Conservation (phyloP, 2,329 filamentous ascomycete species). For the Xylariales sp. region DNA sequence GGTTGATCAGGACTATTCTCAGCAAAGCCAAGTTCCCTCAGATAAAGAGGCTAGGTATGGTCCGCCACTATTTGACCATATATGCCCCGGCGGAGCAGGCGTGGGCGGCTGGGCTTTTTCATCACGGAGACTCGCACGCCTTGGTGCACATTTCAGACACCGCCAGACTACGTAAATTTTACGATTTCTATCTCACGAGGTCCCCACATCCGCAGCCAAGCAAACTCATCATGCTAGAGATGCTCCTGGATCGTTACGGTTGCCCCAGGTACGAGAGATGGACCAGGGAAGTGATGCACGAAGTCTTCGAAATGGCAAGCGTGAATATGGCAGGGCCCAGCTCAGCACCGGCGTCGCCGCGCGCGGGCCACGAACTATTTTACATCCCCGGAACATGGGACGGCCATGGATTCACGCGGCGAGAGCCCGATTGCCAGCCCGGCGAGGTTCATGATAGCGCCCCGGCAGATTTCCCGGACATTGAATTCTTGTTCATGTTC, state of each 20-base stretch:
- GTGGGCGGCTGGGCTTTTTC: slow-evolving; percentile 7
- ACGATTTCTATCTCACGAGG: neutral
- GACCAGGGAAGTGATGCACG: neutral
- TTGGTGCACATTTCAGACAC: slow-evolving; percentile 9
- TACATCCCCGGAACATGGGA: too few species aligned
- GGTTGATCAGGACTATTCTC: neutral
- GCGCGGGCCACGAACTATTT: too few species aligned
- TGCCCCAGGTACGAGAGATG: neutral
- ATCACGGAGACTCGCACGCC: slow-evolving; percentile 1
- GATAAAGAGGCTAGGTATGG: slow-evolving; percentile 2
- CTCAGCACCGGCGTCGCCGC: too few species aligned
- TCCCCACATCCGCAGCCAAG: neutral
- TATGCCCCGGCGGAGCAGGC: neutral
- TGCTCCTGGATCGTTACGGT: neutral
- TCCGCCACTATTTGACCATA: slow-evolving; percentile 18
- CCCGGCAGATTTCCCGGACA: neutral
- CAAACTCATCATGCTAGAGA: neutral
- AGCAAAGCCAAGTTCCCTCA: neutral
- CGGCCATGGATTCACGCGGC: too few species aligned
- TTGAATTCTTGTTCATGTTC: slow-evolving; percentile 18
- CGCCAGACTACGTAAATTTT: neutral
- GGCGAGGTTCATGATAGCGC: neutral
- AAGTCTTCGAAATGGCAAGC: too few species aligned
- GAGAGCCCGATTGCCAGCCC: neutral
- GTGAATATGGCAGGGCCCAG: too few species aligned